Percentiles rank a stretch among this genome's conserved stretches.
Evolutionary conservation across 1,139 yeast genomes (phyloP).

Genomic region (Pichia sp.): DNA sequence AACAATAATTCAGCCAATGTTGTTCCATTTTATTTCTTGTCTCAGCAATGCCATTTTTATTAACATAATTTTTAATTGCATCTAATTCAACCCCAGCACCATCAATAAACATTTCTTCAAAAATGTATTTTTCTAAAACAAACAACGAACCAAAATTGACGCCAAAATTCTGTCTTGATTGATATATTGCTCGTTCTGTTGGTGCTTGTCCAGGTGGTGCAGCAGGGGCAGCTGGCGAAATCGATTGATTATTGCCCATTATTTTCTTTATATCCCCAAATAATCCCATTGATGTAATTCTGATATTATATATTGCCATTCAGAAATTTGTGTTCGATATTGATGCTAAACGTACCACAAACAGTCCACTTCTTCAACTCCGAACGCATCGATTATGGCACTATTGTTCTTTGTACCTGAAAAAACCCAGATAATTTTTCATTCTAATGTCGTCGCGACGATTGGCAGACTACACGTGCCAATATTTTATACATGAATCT

Average conservation of each 20-base stretch:
- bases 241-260: slow-evolving; percentile 5
- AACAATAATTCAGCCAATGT: slow-evolving; percentile 66
- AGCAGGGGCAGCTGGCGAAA: slow-evolving; percentile 17
- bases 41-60: slow-evolving; percentile 45
- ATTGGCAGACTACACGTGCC: slow-evolving; percentile 7
- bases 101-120: slow-evolving; percentile 46
- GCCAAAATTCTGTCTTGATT: slow-evolving; percentile 67
- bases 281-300: no score
- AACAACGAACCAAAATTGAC: slow-evolving; percentile 85
- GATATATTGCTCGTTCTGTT: slow-evolving; percentile 48
- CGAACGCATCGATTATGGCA: no score
- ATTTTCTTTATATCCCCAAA: slow-evolving; percentile 18
- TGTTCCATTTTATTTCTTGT: slow-evolving; percentile 52
- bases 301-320: no score
- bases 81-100: slow-evolving; percentile 64
- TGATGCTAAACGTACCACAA: no score
- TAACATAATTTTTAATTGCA: slow-evolving; percentile 49
- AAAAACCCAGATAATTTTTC: no score
- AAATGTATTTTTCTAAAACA: slow-evolving; percentile 74
- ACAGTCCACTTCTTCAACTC: no score
- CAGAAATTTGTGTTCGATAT: no score
- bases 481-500: not conserved
- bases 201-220: slow-evolving; percentile 33
- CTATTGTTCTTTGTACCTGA: no score
- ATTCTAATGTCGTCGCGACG: slow-evolving; percentile 10